These are phyloP conservation scores for Lachnellula suecica DNA, from an alignment of 2,329 filamentous ascomycete species.

Conservation along the genomic window DNA sequence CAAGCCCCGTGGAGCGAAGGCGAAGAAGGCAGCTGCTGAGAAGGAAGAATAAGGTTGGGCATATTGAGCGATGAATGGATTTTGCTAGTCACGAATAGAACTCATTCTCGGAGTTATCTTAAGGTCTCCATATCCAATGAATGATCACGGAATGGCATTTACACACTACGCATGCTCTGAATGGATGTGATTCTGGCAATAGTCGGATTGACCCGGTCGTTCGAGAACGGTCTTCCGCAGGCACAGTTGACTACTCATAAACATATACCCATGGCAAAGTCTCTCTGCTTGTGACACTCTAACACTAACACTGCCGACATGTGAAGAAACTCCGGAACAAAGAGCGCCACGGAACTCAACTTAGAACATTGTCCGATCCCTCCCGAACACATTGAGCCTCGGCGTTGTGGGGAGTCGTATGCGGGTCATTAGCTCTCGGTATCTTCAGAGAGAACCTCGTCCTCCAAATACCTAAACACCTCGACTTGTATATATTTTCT, in stretches of 20 bases:
- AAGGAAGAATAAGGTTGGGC: constrained; percentile 38
- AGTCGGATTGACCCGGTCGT: not conserved
- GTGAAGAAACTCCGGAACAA: constrained; percentile 21
- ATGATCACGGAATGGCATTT: constrained; percentile 14
- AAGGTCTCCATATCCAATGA: constrained; percentile 15
- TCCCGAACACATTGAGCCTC: constrained; percentile 17
- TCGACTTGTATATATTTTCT: not conserved
- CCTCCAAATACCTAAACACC: not conserved
- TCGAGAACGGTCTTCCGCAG: constrained; percentile 1
- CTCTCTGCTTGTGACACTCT: not conserved
- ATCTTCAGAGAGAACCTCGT: not conserved
- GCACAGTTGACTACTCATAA: not conserved
- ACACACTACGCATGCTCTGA: constrained; percentile 7
- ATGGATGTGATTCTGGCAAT: constrained; percentile 9
- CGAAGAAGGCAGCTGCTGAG: constrained; percentile 65
- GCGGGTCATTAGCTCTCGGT: not conserved
- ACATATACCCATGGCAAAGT: constrained; percentile 2
- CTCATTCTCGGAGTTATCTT: constrained; percentile 25
- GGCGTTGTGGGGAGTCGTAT: constrained; percentile 8
- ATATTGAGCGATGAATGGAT: constrained; percentile 14
- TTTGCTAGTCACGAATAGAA: constrained; percentile 26
- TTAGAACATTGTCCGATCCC: constrained; percentile 11
- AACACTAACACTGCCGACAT: constrained; percentile 14
- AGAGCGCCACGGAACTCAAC: not conserved
- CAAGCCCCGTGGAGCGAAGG: constrained; percentile 80